These are phyloP conservation scores for Rubia balearica DNA, from an alignment of 305 asterid species.

Conservation along the genomic window DNA sequence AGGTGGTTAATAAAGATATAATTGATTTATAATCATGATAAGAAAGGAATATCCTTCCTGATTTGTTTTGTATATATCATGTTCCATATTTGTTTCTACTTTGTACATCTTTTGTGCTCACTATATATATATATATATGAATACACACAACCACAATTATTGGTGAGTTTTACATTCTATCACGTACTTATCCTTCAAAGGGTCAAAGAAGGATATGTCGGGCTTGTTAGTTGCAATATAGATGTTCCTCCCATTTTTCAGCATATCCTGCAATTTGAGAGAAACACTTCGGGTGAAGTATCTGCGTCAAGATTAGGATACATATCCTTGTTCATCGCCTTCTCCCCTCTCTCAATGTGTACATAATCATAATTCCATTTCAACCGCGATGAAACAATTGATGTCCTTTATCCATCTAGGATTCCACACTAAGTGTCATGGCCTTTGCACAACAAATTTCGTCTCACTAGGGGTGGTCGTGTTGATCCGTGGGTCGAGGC, in stretches of 20 bases:
- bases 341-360: slow-evolving; percentile 73
- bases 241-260: slow-evolving; percentile 60
- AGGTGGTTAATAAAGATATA: too few species aligned
- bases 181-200: slow-evolving; percentile 54
- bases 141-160: too few species aligned
- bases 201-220: slow-evolving; percentile 39
- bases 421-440: slow-evolving; percentile 68
- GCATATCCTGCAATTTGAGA: slow-evolving; percentile 37
- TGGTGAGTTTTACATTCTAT: too few species aligned
- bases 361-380: slow-evolving; percentile 67
- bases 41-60: too few species aligned
- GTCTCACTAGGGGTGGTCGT: too few species aligned
- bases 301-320: slow-evolving; percentile 79
- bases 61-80: too few species aligned
- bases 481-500: too few species aligned
- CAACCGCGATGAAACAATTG: slow-evolving; percentile 56
- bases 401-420: slow-evolving; percentile 58
- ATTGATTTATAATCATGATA: too few species aligned
- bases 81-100: too few species aligned
- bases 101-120: too few species aligned
- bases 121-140: too few species aligned
- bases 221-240: slow-evolving; percentile 59
- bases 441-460: slow-evolving; percentile 35
- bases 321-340: slow-evolving; percentile 42
- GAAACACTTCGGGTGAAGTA: slow-evolving; percentile 51